These are phyloP conservation scores for Paraphaeosphaeria minitans DNA, from an alignment of 2,329 filamentous ascomycete species.

Conservation along the genomic window DNA sequence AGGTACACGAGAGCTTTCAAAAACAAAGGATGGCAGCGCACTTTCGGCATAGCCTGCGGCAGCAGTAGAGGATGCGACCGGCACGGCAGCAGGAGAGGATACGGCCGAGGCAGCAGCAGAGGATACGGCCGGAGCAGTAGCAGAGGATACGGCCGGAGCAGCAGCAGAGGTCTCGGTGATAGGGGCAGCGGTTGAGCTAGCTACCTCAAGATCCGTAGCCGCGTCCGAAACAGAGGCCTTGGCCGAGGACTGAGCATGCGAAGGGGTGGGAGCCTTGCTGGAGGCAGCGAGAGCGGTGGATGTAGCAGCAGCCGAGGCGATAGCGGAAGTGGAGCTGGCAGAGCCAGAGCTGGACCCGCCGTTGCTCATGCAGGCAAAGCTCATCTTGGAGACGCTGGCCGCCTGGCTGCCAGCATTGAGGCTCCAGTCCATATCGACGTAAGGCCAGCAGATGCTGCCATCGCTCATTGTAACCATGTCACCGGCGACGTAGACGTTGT, in stretches of 20 bases:
- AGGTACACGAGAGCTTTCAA: slow-evolving; percentile 25
- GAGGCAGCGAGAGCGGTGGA: slow-evolving; percentile 13
- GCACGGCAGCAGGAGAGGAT: slow-evolving; percentile 14
- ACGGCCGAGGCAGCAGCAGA: slow-evolving; percentile 15
- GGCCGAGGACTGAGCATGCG: slow-evolving; percentile 11
- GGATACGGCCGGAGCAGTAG: too few species aligned
- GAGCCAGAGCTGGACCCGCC: slow-evolving; percentile 17
- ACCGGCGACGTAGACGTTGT: slow-evolving; percentile 63
- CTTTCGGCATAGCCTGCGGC: slow-evolving; percentile 1
- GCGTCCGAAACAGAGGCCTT: not conserved
- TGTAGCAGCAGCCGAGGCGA: slow-evolving; percentile 9
- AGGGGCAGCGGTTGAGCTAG: slow-evolving; percentile 6
- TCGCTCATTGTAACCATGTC: slow-evolving; percentile 67
- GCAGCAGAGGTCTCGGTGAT: slow-evolving; percentile 12
- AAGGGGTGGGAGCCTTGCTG: slow-evolving; percentile 12
- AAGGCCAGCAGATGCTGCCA: slow-evolving; percentile 66
- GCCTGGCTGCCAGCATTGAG: slow-evolving; percentile 47
- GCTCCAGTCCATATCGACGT: slow-evolving; percentile 61
- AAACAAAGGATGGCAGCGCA: slow-evolving; percentile 23
- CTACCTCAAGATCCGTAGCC: slow-evolving; percentile 5
- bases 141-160: slow-evolving; percentile 5
- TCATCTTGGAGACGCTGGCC: slow-evolving; percentile 51
- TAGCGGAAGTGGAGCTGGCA: not conserved
- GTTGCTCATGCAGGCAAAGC: slow-evolving; percentile 58
- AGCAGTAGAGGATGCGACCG: slow-evolving; percentile 9